Percentiles rank a stretch among this genome's conserved stretches.
Conservation (phyloP, 306 rosid genomes). For the Bauhinia variegata region DNA sequence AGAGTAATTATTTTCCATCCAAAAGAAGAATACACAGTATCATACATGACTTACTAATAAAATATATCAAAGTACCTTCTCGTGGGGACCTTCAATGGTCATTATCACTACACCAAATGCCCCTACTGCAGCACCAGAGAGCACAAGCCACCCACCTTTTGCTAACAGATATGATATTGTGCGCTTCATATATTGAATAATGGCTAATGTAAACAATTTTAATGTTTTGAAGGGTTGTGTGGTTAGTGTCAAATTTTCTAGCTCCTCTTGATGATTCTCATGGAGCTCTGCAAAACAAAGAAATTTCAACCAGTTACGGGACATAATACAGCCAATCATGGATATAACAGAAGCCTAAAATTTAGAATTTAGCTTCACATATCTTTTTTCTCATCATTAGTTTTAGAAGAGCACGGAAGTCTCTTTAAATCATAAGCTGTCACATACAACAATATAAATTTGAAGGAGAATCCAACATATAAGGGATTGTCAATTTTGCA, state of each 20-base stretch:
- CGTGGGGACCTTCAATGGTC: constrained; percentile 75
- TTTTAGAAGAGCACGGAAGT: background rate
- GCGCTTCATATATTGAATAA: constrained; percentile 59
- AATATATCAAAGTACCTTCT: constrained; percentile 57
- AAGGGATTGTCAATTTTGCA: background rate
- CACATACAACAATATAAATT: background rate
- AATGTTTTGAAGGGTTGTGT: constrained; percentile 81
- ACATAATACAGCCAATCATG: background rate
- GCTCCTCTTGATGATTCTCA: constrained; percentile 62
- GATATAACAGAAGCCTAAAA: background rate
- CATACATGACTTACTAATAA: constrained; percentile 17
- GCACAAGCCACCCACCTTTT: constrained; percentile 92
- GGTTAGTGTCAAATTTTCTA: constrained; percentile 77
- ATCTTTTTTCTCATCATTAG: background rate
- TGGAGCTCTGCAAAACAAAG: constrained; percentile 57
- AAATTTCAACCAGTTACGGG: constrained; percentile 27
- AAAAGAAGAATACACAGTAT: background rate
- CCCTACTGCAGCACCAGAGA: constrained; percentile 53
- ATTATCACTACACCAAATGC: constrained; percentile 63
- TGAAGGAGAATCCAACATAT: constrained; percentile 17
- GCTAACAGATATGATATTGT: constrained; percentile 63
- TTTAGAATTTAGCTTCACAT: background rate
- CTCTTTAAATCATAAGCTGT: constrained; percentile 23
- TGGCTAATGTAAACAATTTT: constrained; percentile 76
- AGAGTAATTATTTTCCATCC: background rate